Percentiles rank a stretch among this genome's conserved stretches.
phyloP scores from a whole-genome alignment of 495 filamentous ascomycete genomes.

The Penicillium waksmanii region DNA sequence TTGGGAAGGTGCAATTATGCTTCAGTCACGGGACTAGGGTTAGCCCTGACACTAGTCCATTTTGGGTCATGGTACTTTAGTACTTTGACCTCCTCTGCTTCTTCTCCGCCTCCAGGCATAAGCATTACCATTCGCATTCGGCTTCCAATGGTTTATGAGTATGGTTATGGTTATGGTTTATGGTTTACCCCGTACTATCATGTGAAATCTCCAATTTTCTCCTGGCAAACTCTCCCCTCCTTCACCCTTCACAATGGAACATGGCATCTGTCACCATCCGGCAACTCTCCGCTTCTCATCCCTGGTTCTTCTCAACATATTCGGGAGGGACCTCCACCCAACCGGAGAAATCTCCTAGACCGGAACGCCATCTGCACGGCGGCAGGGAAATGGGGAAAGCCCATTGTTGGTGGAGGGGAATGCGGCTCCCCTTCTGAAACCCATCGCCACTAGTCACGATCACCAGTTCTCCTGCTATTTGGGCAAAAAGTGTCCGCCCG shows the following conservation, averaged over 20 bases:
- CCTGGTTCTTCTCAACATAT: not conserved
- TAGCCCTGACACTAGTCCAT: not conserved
- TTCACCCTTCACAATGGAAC: no score
- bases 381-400: not conserved
- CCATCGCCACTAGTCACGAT: slow-evolving; percentile 11
- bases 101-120: not conserved
- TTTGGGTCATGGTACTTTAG: not conserved
- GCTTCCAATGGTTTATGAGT: no score
- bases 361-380: not conserved
- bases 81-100: not conserved
- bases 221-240: not conserved
- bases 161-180: no score
- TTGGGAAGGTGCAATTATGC: not conserved
- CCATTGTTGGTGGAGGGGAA: not conserved
- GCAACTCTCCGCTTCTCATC: not conserved
- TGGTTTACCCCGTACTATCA: not conserved
- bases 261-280: slow-evolving; percentile 1
- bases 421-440: slow-evolving; percentile 1
- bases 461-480: slow-evolving; percentile 3
- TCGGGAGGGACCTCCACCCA: not conserved
- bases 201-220: not conserved
- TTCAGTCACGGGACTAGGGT: not conserved
- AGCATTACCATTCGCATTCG: no score
- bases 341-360: not conserved
- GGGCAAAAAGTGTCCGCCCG: slow-evolving; percentile 1